These are phyloP conservation scores for Silene noctiflora DNA, from an alignment of 179 eudicot genomes.

Conservation along the genomic window DNA sequence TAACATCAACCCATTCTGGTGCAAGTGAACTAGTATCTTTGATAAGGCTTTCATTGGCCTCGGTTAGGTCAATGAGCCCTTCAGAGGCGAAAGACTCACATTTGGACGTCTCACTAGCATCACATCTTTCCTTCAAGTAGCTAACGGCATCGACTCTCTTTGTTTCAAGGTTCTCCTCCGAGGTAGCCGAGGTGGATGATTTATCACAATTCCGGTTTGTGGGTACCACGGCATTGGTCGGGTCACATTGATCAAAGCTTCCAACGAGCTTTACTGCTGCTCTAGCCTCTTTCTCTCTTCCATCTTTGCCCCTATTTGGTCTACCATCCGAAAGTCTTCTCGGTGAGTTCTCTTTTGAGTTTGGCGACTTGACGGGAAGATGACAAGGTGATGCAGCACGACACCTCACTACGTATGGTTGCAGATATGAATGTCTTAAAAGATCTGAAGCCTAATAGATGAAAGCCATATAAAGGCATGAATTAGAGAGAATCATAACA, in stretches of 20 bases:
- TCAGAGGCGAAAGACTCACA: slow-evolving; percentile 47
- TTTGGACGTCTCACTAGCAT: slow-evolving; percentile 53
- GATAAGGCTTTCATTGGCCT: slow-evolving; percentile 34
- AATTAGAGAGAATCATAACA: slow-evolving; percentile 18
- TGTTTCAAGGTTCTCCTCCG: slow-evolving; percentile 68
- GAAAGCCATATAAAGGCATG: slow-evolving; percentile 4
- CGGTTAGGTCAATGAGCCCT: slow-evolving; percentile 33
- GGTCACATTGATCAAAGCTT: slow-evolving; percentile 37
- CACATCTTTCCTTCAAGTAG: slow-evolving; percentile 49
- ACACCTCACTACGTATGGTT: slow-evolving; percentile 65
- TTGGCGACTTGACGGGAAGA: slow-evolving; percentile 76
- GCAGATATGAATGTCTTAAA: slow-evolving; percentile 75
- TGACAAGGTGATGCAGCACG: slow-evolving; percentile 64
- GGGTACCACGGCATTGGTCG: slow-evolving; percentile 20
- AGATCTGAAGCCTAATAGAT: slow-evolving; percentile 75
- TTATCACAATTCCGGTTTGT: slow-evolving; percentile 35
- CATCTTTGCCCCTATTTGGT: slow-evolving; percentile 35
- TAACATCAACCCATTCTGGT: slow-evolving; percentile 33
- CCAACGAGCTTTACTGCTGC: slow-evolving; percentile 35
- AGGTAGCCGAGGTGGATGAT: slow-evolving; percentile 36
- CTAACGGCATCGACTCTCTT: slow-evolving; percentile 88
- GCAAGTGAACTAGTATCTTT: slow-evolving; percentile 25
- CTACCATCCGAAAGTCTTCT: slow-evolving; percentile 44
- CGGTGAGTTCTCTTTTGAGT: slow-evolving; percentile 48
- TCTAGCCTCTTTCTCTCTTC: slow-evolving; percentile 34